Percentiles rank a stretch among this genome's conserved stretches.
Evolutionary conservation across 768 basidiomycete species (phyloP).

Genomic region (Pleurotus ostreatus): DNA sequence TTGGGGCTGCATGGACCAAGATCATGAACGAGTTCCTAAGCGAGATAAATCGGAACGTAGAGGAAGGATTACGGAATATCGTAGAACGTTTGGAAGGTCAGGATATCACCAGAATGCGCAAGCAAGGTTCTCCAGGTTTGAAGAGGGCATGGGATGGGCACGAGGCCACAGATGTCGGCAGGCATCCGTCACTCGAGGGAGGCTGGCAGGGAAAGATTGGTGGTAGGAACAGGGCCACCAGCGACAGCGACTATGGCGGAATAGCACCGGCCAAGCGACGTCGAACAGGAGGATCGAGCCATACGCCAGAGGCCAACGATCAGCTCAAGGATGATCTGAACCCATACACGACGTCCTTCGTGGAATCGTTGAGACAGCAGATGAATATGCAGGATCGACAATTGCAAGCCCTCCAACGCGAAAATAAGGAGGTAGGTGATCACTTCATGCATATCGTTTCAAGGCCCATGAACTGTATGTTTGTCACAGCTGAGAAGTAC

Average conservation of each 20-base stretch:
- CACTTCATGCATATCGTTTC: too few species aligned
- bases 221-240: not conserved
- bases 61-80: slow-evolving; percentile 26
- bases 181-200: not conserved
- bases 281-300: not conserved
- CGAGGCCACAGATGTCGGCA: not conserved
- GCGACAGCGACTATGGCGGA: not conserved
- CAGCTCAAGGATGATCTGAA: not conserved
- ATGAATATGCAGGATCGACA: not conserved
- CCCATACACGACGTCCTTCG: not conserved
- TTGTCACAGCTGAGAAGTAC: too few species aligned
- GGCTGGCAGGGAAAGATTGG: not conserved
- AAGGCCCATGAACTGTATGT: too few species aligned
- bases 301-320: not conserved
- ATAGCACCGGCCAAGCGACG: not conserved
- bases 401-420: not conserved
- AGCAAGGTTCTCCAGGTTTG: slow-evolving; percentile 8
- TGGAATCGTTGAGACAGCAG: not conserved
- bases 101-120: slow-evolving; percentile 8
- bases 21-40: slow-evolving; percentile 37
- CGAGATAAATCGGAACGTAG: slow-evolving; percentile 37
- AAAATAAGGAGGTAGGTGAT: not conserved
- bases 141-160: slow-evolving; percentile 1
- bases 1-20: slow-evolving; percentile 43
- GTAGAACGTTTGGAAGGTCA: slow-evolving; percentile 27